Evolutionary conservation across 345 rosid species (phyloP), one percentile per base, ranked within the genome.

Genomic region (Acer campestre): DNA sequence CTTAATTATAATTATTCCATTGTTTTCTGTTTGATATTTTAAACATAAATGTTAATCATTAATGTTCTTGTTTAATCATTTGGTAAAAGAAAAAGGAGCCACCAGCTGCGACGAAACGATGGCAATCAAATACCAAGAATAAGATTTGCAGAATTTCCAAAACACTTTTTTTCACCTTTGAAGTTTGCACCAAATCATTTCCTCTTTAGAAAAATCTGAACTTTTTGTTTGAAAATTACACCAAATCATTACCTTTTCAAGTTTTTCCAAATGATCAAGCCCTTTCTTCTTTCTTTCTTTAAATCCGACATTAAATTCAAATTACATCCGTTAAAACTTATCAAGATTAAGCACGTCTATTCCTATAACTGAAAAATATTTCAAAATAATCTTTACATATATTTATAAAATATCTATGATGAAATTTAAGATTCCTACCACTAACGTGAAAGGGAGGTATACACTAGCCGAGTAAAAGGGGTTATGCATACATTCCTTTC

Each of bases 131-230:
- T 3, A 42, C 31, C 46, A 42, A 42, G 73, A 64, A 27, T 13
- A 40, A 40, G 17, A 22, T 8, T 46, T 66, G 12, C 11, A 63
- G 16, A 44, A 29, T 22, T 63, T 62, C 67, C 67, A 10, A 73
- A 40, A 23, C n/a, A 53, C 58, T 53, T 53, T 53, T 42, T 11
- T 72, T 73, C 3, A 42, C 55, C 29, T 73, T 73, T 25, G 68
- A 61, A 73, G 29, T 65, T 61, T 25, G 56, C 23, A 44, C 58
- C 76, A 17, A 73, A 73, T 74, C 31, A 74, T 74, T 74, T 63
- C 20, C 27, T 1, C 29, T 74, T 74, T 48, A 63, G 46, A 74
- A 62, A 46, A 62, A 59, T 61, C 16, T 11, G 42, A 73, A 7
- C 67, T 40, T 73, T 23, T 7, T 27, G 23, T 61, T 61, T 40